Evolutionary conservation across 148 eudicot species (phyloP), one percentile per base, ranked within the genome.

Genomic region (Silene latifolia): DNA sequence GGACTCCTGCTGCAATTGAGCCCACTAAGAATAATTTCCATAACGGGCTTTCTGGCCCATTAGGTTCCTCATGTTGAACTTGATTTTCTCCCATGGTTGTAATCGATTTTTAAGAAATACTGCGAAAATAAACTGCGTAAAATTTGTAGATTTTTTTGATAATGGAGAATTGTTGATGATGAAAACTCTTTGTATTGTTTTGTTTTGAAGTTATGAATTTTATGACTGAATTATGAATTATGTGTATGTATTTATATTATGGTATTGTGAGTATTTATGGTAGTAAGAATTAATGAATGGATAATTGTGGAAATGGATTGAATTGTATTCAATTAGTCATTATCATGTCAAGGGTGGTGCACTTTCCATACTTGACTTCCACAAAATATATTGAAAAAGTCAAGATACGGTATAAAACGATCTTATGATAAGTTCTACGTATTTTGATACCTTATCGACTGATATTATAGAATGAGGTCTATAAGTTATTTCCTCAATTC

Each of bases 1-100:
- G 83, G 78, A 85, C 82, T 23, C 83, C 83, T 0, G 82, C 85
- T 6, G 73, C 85, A 1, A 85, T 77, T 13, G 81, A 39, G 0
- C 79, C 77, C 74, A 82, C 85, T 9, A 69, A 23, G 15, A 87
- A 46, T 0, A 85, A 29, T 58, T 86, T 83, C 70, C 87, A 47
- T 15, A 83, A 60, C 72, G 82, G 82, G 32, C 69, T 77, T 56
- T 47, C 73, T 0, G 51, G 57, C 63, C 53, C 80, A 27, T 72
- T 60, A 39, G 5, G 9, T 44, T 18, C 53, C 0, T 4, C 54
- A 8, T 66, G 8, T 58, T 59, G 73, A 15, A 9, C 5, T 35
- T 39, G 44, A 24, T 14, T 46, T 18, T 8, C 21, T 11, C 27
- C 67, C 59, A 64, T 72, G 56, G 20, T 0, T 71, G 25, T 47